A percentile compares a stretch with the other conserved stretches of the same genome.
Conservation (phyloP, 331 rosid species). For the Ulmus americana region DNA sequence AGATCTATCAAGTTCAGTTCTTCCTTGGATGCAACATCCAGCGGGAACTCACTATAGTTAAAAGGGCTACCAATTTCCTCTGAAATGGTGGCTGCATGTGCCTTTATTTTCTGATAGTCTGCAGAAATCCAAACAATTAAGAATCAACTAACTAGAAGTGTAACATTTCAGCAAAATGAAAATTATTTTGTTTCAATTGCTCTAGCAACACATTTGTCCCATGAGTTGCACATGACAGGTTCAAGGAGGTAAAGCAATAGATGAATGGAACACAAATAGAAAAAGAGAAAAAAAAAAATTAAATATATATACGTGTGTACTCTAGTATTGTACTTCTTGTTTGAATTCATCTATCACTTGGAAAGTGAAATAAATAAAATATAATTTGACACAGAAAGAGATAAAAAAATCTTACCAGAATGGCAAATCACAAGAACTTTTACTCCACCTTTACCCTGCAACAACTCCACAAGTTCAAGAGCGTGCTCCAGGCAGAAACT, state of each 20-base stretch:
- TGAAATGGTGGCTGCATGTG: conserved; percentile 76
- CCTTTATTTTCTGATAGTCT: conserved; percentile 89
- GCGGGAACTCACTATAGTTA: conserved; percentile 56
- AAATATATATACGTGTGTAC: too few relatives aligned
- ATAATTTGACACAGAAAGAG: neutral
- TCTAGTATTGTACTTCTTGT: too few relatives aligned
- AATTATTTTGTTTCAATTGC: neutral
- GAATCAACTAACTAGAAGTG: conserved; percentile 12
- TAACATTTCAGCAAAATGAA: neutral
- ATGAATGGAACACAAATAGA: too few relatives aligned
- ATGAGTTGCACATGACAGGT: neutral
- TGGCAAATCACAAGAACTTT: conserved; percentile 83
- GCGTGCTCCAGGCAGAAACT: conserved; percentile 95
- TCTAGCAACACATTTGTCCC: neutral
- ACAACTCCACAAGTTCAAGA: conserved; percentile 64
- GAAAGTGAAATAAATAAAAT: neutral
- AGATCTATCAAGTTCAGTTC: conserved; percentile 80
- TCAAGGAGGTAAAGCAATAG: too few relatives aligned
- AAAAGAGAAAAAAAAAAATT: too few relatives aligned
- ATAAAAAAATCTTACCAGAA: conserved; percentile 57
- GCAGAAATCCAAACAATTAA: conserved; percentile 30
- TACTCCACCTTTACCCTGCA: conserved; percentile 84
- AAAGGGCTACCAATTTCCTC: conserved; percentile 73
- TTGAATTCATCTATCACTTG: neutral
- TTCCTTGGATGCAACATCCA: conserved; percentile 69